Percentiles rank a stretch among this genome's conserved stretches.
Evolutionary conservation across 352 stramenopile species (phyloP).

Genomic region (Peronospora tabacina): DNA sequence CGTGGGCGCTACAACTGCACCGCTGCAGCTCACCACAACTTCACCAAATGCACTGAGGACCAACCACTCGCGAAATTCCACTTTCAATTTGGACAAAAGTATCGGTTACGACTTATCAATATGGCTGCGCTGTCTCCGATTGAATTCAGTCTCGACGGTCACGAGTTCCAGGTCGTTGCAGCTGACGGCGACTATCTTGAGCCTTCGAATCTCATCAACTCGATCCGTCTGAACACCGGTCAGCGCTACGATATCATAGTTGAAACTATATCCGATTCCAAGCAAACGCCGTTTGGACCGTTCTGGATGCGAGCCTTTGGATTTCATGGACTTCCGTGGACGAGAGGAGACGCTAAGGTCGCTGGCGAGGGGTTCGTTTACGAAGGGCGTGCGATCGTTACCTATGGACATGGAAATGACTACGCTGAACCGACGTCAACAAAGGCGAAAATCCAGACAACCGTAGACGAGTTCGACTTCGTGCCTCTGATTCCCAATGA

Average conservation of each 20-base stretch:
- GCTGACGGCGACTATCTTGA: slow-evolving; percentile 26
- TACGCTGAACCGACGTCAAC: slow-evolving; percentile 10
- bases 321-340: slow-evolving; percentile 22
- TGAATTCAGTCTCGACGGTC: slow-evolving; percentile 35
- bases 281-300: background rate
- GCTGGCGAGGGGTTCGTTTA: slow-evolving; percentile 18
- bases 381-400: slow-evolving; percentile 11
- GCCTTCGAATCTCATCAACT: slow-evolving; percentile 26
- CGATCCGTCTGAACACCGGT: slow-evolving; percentile 22
- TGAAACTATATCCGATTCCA: slow-evolving; percentile 10
- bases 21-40: slow-evolving; percentile 11
- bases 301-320: slow-evolving; percentile 34
- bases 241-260: slow-evolving; percentile 34
- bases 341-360: background rate
- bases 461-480: slow-evolving; percentile 21
- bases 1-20: slow-evolving; percentile 33
- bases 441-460: slow-evolving; percentile 10
- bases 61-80: slow-evolving; percentile 23
- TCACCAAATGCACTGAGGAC: slow-evolving; percentile 13
- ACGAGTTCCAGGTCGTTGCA: slow-evolving; percentile 31
- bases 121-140: slow-evolving; percentile 30
- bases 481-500: slow-evolving; percentile 6
- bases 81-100: slow-evolving; percentile 27
- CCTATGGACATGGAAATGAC: background rate
- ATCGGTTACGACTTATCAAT: slow-evolving; percentile 35